These are phyloP conservation scores for Lactarius vividus DNA, from an alignment of 768 basidiomycete genomes.

Conservation along the genomic window DNA sequence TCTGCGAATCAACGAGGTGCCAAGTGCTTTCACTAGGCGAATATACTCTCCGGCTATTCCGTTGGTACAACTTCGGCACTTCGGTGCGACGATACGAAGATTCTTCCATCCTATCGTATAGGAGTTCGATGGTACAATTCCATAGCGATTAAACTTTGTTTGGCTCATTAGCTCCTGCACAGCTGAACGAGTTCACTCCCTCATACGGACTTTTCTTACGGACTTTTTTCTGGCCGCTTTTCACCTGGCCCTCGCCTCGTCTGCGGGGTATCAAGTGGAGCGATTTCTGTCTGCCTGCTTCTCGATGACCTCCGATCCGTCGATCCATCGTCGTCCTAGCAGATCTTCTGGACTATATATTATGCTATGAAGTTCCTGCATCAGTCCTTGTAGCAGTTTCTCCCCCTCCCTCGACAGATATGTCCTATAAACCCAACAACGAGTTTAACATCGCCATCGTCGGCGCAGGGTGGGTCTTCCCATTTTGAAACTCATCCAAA, in stretches of 20 bases:
- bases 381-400: neutral
- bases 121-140: neutral
- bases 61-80: neutral
- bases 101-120: neutral
- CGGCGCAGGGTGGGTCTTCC: conserved; percentile 29
- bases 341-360: neutral
- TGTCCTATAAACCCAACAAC: neutral
- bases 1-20: neutral
- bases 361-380: neutral
- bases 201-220: neutral
- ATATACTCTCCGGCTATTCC: neutral
- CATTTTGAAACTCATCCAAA: neutral
- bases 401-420: neutral
- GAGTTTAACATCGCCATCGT: conserved; percentile 28
- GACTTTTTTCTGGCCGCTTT: neutral
- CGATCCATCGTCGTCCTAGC: neutral
- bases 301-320: neutral
- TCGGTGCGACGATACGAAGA: neutral
- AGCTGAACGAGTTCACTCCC: neutral
- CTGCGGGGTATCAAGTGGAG: neutral
- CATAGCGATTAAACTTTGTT: neutral
- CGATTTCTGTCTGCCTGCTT: neutral
- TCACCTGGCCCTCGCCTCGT: neutral
- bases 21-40: neutral
- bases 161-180: neutral